Conservation (phyloP, 1,284 basidiomycete species). For the Blastosporella zonata region DNA sequence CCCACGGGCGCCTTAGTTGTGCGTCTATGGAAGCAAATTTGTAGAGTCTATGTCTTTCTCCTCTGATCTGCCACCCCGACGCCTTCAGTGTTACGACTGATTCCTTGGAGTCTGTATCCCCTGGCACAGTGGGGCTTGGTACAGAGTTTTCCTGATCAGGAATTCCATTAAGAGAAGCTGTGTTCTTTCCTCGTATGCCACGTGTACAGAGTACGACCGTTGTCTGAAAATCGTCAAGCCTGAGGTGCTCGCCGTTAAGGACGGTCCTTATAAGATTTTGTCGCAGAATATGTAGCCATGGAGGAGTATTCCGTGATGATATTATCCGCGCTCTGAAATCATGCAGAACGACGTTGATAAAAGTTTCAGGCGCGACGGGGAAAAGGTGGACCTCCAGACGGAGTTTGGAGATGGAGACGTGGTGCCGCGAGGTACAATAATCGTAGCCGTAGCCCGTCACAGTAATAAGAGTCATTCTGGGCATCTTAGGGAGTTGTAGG, state of each 20-base stretch:
- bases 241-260: constrained; percentile 37
- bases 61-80: constrained; percentile 36
- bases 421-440: constrained; percentile 29
- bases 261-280: constrained; percentile 37
- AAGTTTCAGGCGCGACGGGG: constrained; percentile 36
- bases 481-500: constrained; percentile 31
- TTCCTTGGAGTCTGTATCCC: constrained; percentile 24
- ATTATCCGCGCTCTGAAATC: constrained; percentile 36
- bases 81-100: constrained; percentile 27
- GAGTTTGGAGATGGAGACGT: constrained; percentile 29
- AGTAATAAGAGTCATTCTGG: constrained; percentile 32
- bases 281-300: constrained; percentile 35
- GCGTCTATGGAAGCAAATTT: constrained; percentile 34
- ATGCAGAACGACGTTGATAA: constrained; percentile 32
- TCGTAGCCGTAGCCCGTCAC: constrained; percentile 28
- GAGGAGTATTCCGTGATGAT: constrained; percentile 34
- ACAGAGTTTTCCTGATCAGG: constrained; percentile 3
- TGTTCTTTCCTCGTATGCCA: constrained; percentile 10
- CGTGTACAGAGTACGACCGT: constrained; percentile 28
- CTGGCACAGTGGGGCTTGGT: neutral
- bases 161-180: constrained; percentile 6
- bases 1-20: constrained; percentile 38
- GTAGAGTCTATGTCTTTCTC: constrained; percentile 34
- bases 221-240: constrained; percentile 37
- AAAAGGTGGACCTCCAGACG: constrained; percentile 37